Evolutionary conservation across 129 eudicot genomes (phyloP), one percentile per base, ranked within the genome.

Genomic region (Flaveria ramosissima): DNA sequence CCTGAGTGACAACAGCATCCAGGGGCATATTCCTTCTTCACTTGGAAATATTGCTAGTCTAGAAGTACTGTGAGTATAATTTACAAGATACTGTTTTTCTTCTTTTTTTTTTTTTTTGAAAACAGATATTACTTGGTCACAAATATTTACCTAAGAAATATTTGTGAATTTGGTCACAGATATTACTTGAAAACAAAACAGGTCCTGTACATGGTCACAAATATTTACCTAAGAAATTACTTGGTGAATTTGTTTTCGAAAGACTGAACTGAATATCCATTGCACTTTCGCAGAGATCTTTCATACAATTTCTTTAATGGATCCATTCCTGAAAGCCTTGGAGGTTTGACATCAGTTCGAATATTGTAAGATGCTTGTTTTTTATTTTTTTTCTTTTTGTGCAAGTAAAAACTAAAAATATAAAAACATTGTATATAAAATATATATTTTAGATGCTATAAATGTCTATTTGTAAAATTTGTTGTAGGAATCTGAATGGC

Each of bases 261-360:
- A 32, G 39, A 32, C 64, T 74, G 79, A 63, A 55, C 30, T 43
- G 6, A 26, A 45, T 71, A 23, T 76, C 74, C 48, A 42, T 68
- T 62, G 7, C 41, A 36, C 41, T 4, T 4, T 36, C 5, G 75
- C 93, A 94, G 99, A 88, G 99, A 94, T 78, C 96, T 94, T 41
- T 94, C 98, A 4, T 89, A 82, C 91, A 94, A 94, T 77, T 83
- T 77, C 64, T 85, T 94, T 72, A 89, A 91, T 75, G 98, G 97
- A 62, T 81, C 99, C 19, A 91, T 94, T 80, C 99, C 99, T 36
- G 97, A 91, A 83, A 89, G 89, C 82, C 86, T 94, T 53, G 99
- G 99, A 72, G 93, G 88, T 75, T 77, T 94, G 70, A 84, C 88
- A 69, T 83, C 86, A 48, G 83, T 94, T 80, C 86, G 79, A 13